Evolutionary conservation across 768 basidiomycete species (phyloP).

Genomic region (Fibroporia radiculosa): DNA sequence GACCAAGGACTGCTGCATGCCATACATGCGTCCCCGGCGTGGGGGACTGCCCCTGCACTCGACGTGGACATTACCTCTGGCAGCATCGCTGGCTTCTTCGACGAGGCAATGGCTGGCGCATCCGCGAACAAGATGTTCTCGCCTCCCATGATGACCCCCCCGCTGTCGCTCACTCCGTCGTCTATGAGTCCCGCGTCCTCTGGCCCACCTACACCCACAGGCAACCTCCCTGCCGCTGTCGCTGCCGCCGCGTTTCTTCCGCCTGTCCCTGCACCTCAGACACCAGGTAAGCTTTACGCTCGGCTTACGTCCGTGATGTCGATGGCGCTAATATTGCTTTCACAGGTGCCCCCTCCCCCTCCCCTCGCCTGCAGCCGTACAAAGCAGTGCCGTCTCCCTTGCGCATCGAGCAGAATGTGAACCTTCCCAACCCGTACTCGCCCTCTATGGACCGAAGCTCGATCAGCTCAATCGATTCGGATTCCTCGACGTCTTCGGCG

Average conservation of each 20-base stretch:
- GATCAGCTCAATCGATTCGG: not conserved
- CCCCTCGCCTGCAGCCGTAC: slow-evolving; percentile 16
- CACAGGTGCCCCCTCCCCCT: slow-evolving; percentile 3
- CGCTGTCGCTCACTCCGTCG: not conserved
- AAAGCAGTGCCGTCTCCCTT: slow-evolving; percentile 22
- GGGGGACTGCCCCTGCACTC: not conserved
- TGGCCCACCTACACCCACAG: slow-evolving; percentile 2
- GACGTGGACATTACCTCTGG: slow-evolving; percentile 1
- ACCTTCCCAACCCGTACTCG: slow-evolving; percentile 1
- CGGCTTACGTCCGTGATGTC: not conserved
- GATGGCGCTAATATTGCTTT: not conserved
- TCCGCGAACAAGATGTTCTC: not conserved
- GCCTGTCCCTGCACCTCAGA: not conserved
- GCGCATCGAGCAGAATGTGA: slow-evolving; percentile 15
- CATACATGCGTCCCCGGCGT: not conserved
- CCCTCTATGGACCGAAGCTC: not conserved
- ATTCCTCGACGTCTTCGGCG: not conserved
- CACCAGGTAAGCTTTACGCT: not conserved
- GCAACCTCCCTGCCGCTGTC: not conserved
- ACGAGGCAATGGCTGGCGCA: not conserved
- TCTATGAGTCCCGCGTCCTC: not conserved
- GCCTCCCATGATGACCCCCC: not conserved
- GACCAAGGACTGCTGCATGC: not conserved
- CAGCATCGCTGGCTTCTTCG: not conserved
- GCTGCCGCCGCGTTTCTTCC: not conserved